Conservation (phyloP, 2,329 filamentous ascomycete species). For the Onygenales sp. region DNA sequence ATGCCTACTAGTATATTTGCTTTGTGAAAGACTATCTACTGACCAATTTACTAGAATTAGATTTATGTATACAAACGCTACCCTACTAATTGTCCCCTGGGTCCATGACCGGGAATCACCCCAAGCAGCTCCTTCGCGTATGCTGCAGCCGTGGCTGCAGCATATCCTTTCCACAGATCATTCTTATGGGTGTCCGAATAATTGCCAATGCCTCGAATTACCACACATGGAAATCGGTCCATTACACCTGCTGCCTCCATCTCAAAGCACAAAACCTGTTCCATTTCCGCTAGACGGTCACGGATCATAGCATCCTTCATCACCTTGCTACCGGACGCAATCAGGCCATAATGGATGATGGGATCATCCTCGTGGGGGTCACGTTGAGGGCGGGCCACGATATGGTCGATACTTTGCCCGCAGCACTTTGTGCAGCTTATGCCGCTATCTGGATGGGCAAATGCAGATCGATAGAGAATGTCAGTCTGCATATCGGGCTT, state of each 20-base stretch:
- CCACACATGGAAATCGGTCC: constrained; percentile 23
- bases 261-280: constrained; percentile 10
- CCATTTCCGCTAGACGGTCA: background rate
- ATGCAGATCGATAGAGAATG: constrained; percentile 15
- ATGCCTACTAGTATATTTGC: no score
- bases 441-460: constrained; percentile 22
- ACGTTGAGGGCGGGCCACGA: constrained; percentile 9
- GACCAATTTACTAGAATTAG: no score
- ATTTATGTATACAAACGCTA: no score
- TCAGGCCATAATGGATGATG: constrained; percentile 12
- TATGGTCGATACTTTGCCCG: constrained; percentile 9
- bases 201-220: constrained; percentile 26
- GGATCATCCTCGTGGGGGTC: constrained; percentile 3
- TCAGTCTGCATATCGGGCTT: background rate
- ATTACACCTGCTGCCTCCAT: constrained; percentile 26
- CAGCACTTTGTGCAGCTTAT: constrained; percentile 18
- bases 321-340: constrained; percentile 13
- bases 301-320: constrained; percentile 9
- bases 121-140: constrained; percentile 18
- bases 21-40: no score
- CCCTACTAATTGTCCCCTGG: no score
- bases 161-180: constrained; percentile 27
- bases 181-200: constrained; percentile 27
- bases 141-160: constrained; percentile 12
- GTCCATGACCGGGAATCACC: background rate